Percentiles rank a stretch among this genome's conserved stretches.
Evolutionary conservation across 1,139 yeast genomes (phyloP).

Genomic region (Suhomyces taliae): DNA sequence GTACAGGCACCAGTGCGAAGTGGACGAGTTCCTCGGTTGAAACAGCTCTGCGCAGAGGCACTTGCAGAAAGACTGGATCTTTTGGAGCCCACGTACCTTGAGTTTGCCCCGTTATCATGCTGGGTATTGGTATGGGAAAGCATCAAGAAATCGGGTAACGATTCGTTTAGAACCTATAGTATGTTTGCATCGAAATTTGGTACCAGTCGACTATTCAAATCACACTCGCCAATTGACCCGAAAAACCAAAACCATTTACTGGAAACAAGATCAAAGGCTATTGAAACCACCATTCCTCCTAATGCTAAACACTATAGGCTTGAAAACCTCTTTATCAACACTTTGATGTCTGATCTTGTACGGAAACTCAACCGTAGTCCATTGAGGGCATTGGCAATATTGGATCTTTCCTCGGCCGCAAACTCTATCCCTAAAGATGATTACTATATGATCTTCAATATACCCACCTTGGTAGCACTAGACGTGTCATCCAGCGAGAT

Average conservation of each 20-base stretch:
- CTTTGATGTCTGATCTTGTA: slow-evolving; percentile 22
- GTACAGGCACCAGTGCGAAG: background rate
- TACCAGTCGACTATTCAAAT: slow-evolving; percentile 19
- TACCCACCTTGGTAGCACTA: slow-evolving; percentile 32
- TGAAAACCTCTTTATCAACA: slow-evolving; percentile 37
- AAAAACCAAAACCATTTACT: background rate
- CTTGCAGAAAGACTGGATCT: slow-evolving; percentile 29
- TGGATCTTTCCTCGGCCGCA: slow-evolving; percentile 16
- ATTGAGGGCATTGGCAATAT: slow-evolving; percentile 18
- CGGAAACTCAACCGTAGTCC: slow-evolving; percentile 16
- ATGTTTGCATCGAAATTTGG: slow-evolving; percentile 30
- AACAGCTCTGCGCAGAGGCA: slow-evolving; percentile 27
- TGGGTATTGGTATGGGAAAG: slow-evolving; percentile 36
- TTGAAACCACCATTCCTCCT: slow-evolving; percentile 9
- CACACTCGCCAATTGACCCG: slow-evolving; percentile 20
- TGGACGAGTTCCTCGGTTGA: slow-evolving; percentile 15
- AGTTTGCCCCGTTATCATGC: slow-evolving; percentile 29
- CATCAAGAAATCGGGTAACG: slow-evolving; percentile 27
- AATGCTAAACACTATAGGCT: slow-evolving; percentile 20
- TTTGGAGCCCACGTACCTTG: slow-evolving; percentile 23
- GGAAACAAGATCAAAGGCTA: slow-evolving; percentile 9
- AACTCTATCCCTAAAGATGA: slow-evolving; percentile 22
- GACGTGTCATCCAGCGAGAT: slow-evolving; percentile 29
- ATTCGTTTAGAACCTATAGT: slow-evolving; percentile 30
- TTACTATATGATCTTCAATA: slow-evolving; percentile 28